A percentile compares a stretch with the other conserved stretches of the same genome.
Evolutionary conservation across 2,329 filamentous ascomycete genomes (phyloP).

Genomic region (Leptographium wingfieldii): DNA sequence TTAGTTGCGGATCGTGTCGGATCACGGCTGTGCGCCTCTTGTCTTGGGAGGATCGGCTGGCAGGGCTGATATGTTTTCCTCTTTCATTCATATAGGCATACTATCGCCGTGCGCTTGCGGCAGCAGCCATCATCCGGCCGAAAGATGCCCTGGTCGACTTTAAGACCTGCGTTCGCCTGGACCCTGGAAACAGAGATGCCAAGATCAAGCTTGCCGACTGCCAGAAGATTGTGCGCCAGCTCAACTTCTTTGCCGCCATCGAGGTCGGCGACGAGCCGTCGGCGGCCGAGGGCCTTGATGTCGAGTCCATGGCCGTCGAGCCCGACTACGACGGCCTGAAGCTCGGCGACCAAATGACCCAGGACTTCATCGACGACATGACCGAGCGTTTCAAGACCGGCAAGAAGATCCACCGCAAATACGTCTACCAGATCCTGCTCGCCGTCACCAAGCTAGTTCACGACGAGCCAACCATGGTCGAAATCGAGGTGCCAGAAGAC

Average conservation of each 20-base stretch:
- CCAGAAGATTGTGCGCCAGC: slow-evolving; percentile 83
- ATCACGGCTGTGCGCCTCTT: neutral
- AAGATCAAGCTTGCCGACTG: slow-evolving; percentile 85
- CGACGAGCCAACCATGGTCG: slow-evolving; percentile 93
- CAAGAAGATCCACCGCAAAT: slow-evolving; percentile 92
- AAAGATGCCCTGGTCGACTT: slow-evolving; percentile 86
- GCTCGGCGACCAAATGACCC: slow-evolving; percentile 74
- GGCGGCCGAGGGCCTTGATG: slow-evolving; percentile 77
- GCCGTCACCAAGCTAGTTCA: slow-evolving; percentile 83
- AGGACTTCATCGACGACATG: slow-evolving; percentile 97
- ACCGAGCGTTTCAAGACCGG: slow-evolving; percentile 88
- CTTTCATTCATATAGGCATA: slow-evolving; percentile 51
- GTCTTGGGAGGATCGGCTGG: neutral
- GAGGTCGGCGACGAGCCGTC: slow-evolving; percentile 87
- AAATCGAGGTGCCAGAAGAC: slow-evolving; percentile 67
- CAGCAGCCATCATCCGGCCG: slow-evolving; percentile 80
- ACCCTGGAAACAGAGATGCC: slow-evolving; percentile 79
- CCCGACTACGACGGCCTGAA: slow-evolving; percentile 72
- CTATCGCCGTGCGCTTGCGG: slow-evolving; percentile 83
- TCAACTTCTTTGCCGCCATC: slow-evolving; percentile 90
- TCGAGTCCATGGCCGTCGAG: slow-evolving; percentile 77
- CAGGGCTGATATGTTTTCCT: slow-evolving; percentile 3
- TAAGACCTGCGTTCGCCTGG: slow-evolving; percentile 76
- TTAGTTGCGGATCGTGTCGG: neutral
- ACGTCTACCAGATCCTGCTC: slow-evolving; percentile 91